phyloP scores from a whole-genome alignment of 352 stramenopile species.

The Phytophthora melonis region DNA sequence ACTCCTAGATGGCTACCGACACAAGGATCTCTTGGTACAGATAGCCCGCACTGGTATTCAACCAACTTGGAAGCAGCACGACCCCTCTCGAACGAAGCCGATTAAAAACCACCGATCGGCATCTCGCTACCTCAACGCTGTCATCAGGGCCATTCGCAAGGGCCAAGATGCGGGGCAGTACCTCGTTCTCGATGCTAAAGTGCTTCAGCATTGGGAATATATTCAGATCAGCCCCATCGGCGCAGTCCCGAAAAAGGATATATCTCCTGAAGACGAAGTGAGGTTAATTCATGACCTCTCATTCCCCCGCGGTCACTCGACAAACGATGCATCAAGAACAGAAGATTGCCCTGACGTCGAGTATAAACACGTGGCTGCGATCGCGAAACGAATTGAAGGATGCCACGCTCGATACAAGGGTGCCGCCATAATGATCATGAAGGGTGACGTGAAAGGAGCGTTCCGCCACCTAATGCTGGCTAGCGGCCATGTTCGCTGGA shows the following conservation, averaged over 20 bases:
- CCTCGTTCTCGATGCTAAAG: background rate
- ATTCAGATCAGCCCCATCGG: background rate
- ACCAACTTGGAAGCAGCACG: background rate
- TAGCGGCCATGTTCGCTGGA: background rate
- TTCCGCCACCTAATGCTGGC: background rate
- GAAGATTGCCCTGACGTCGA: background rate
- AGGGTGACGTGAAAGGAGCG: background rate
- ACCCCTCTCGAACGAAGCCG: background rate
- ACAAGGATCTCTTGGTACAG: background rate
- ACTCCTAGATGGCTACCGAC: background rate
- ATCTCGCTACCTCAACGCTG: background rate
- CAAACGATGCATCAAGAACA: background rate
- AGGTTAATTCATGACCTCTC: background rate
- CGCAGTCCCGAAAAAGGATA: background rate
- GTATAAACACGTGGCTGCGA: background rate
- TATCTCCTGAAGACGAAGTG: background rate
- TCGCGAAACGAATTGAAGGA: background rate
- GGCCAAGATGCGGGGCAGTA: background rate
- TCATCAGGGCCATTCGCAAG: background rate
- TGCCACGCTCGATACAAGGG: background rate
- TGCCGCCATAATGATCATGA: background rate
- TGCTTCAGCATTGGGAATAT: background rate
- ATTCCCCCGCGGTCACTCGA: background rate
- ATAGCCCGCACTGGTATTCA: background rate
- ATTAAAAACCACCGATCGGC: background rate